Conservation (phyloP, 768 basidiomycete species). For the Russula sp. region DNA sequence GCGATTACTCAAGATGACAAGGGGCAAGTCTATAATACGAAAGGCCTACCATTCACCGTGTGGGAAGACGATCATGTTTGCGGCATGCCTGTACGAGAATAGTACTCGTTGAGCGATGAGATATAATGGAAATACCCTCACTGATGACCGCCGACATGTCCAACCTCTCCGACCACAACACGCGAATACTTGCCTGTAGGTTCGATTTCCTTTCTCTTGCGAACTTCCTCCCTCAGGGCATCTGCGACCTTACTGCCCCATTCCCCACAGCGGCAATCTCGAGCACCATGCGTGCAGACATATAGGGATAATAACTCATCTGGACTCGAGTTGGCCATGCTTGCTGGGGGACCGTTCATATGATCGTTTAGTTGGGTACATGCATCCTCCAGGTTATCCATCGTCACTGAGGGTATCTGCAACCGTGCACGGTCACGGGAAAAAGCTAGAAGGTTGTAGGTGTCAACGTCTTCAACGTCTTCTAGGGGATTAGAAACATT, state of each 20-base stretch:
- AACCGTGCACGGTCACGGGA: conserved; percentile 42
- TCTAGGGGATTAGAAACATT: conserved; percentile 25
- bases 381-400: conserved; percentile 47
- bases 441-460: conserved; percentile 46
- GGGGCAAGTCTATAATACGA: neutral
- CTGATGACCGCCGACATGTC: conserved; percentile 84
- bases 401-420: conserved; percentile 43
- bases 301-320: conserved; percentile 43
- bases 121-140: conserved; percentile 34
- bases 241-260: conserved; percentile 52
- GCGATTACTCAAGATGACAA: neutral
- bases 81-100: conserved; percentile 47
- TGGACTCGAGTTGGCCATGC: neutral
- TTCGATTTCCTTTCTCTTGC: conserved; percentile 27
- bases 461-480: conserved; percentile 24
- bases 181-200: conserved; percentile 26
- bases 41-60: conserved; percentile 62
- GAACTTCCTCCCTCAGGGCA: conserved; percentile 50
- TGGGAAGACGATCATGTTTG: conserved; percentile 63
- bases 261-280: conserved; percentile 77
- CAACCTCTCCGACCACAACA: conserved; percentile 54
- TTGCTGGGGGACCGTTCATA: neutral
- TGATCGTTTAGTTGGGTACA: conserved; percentile 30
- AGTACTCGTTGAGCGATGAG: conserved; percentile 3
- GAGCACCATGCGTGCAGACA: conserved; percentile 72